Evolutionary conservation across 1,284 basidiomycete genomes (phyloP).

Genomic region (Paramarasmius palmivorus): DNA sequence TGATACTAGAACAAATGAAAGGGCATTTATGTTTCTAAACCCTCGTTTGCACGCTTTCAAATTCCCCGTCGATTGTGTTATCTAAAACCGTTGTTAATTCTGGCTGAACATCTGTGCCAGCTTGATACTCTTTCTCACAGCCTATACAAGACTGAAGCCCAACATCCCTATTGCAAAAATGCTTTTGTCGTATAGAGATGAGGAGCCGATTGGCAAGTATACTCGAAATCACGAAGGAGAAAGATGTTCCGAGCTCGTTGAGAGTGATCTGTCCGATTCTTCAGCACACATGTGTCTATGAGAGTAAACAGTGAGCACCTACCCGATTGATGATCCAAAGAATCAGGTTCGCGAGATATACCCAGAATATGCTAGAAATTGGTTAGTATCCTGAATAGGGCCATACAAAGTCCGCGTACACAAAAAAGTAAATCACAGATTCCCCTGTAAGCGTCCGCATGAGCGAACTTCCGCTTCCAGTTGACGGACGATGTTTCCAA

Average conservation of each 20-base stretch:
- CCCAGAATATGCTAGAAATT: constrained; percentile 6
- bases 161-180: background rate
- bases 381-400: background rate
- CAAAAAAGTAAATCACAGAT: constrained; percentile 10
- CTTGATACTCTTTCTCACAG: no score
- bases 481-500: background rate
- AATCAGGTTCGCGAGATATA: constrained; percentile 10
- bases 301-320: background rate
- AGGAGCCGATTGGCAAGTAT: constrained; percentile 13
- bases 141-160: no score
- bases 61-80: no score
- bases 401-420: constrained; percentile 1
- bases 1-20: no score
- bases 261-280: constrained; percentile 6
- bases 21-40: no score
- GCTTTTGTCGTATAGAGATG: constrained; percentile 5
- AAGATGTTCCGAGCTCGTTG: constrained; percentile 14
- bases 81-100: no score
- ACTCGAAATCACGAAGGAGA: constrained; percentile 11
- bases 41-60: no score
- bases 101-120: no score
- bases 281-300: no score
- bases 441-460: constrained; percentile 7
- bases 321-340: constrained; percentile 16
- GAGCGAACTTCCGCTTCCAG: constrained; percentile 1